Base-by-base conservation (phyloP, 106 monocot species). In the Posidonia australis region DNA sequence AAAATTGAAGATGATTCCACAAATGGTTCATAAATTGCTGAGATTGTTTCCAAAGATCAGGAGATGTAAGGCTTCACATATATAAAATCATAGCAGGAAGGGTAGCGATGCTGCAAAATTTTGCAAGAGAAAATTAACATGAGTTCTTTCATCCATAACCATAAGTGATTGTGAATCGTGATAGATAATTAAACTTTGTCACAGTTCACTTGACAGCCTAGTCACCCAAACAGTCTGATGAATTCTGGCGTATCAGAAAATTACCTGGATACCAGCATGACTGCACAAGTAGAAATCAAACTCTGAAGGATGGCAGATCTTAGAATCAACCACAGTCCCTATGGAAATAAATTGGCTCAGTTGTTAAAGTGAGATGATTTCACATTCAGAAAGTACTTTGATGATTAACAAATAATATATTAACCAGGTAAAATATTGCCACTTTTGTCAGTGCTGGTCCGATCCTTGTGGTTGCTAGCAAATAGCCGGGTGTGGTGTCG, bases 341-440 rank as follows among this genome's bases (percentile, higher is more conserved):
- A 67, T 49, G 62, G 56, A 53, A 18, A 13, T 20, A 16, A 20
- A 31, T 27, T 20, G 0, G n/a, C n/a, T n/a, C 3, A 52, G 26
- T 16, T 32, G 18, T 41, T 32, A 30, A 18, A 41, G 5, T 43
- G 10, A 41, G 5, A 20, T 30, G 18, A 12, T 42, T 30, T n/a
- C 10, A 42, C 17, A 20, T 5, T 19, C 7, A 43, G 10, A 27
- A 42, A 41, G 18, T 36, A 21, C 11, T 29, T 58, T 14, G 49
- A 49, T 6, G 6, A 29, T 13, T 26, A 58, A 22, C 66, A 11
- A 10, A 20, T 13, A 16, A 47, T 24, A 16, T 26, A 28, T 53
- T 27, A 44, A 89, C 89, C 85, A 58, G 89, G 85, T 45, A 83
- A 73, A 57, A 90, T 86, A 62, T 90, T 85, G 46, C 80, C 85